Conservation (phyloP, 805 yeast species). For the Candida ficus region DNA sequence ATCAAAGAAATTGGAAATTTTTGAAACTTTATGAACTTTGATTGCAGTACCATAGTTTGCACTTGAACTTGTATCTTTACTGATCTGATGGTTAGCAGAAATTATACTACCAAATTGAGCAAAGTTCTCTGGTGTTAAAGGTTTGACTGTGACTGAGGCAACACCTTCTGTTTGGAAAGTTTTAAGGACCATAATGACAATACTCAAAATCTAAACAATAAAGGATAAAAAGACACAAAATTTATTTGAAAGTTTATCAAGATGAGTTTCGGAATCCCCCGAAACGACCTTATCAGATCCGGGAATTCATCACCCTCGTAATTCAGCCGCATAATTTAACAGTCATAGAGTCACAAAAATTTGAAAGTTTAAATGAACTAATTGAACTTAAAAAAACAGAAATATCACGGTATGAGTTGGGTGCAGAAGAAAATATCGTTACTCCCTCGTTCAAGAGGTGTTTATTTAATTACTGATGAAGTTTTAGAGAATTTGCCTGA, state of each 20-base stretch:
- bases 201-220: neutral
- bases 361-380: too few relatives aligned
- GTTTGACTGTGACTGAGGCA: constrained; percentile 34
- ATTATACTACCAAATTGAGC: constrained; percentile 70
- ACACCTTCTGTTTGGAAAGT: constrained; percentile 28
- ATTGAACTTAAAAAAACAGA: too few relatives aligned
- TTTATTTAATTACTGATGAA: constrained; percentile 69
- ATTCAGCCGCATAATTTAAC: too few relatives aligned
- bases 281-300: neutral
- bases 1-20: constrained; percentile 48
- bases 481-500: constrained; percentile 52
- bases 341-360: too few relatives aligned
- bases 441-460: constrained; percentile 57
- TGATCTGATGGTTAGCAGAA: constrained; percentile 70
- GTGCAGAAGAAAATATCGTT: constrained; percentile 52
- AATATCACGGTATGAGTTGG: too few relatives aligned
- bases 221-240: too few relatives aligned
- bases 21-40: constrained; percentile 69
- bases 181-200: constrained; percentile 26
- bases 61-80: constrained; percentile 32
- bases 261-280: neutral
- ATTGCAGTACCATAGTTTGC: constrained; percentile 96
- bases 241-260: too few relatives aligned
- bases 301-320: neutral
- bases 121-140: constrained; percentile 63